phyloP scores from a whole-genome alignment of 441 rosid genomes.

The Gossypium armourianum region DNA sequence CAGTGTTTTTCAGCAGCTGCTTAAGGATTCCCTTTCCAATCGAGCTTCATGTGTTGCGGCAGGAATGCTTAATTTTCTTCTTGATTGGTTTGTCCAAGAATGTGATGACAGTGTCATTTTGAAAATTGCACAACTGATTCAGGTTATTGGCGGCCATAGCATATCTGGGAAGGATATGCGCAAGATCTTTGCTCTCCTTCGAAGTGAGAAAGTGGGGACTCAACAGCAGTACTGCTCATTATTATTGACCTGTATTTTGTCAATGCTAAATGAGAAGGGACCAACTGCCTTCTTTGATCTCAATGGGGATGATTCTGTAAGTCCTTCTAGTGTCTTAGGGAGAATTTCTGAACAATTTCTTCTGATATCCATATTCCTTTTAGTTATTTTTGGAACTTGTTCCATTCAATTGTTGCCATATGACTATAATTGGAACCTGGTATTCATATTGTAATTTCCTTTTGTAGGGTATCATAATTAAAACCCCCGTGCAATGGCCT shows the following conservation, averaged over 20 bases:
- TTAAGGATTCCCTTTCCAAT: constrained; percentile 88
- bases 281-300: constrained; percentile 95
- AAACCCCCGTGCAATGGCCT: constrained; percentile 91
- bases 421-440: not conserved
- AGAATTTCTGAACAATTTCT: constrained; percentile 5
- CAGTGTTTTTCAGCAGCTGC: constrained; percentile 68
- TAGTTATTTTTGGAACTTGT: not conserved
- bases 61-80: constrained; percentile 93
- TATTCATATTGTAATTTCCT: constrained; percentile 5
- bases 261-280: constrained; percentile 98
- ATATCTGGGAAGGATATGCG: constrained; percentile 99
- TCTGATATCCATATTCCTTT: not conserved
- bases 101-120: constrained; percentile 60
- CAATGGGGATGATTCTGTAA: constrained; percentile 84
- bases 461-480: constrained; percentile 69
- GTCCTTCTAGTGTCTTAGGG: constrained; percentile 24
- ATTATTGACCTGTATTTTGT: constrained; percentile 61
- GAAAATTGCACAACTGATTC: constrained; percentile 80
- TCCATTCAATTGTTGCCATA: constrained; percentile 2
- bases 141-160: constrained; percentile 96
- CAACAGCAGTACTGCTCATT: constrained; percentile 76
- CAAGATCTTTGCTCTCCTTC: constrained; percentile 88
- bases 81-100: constrained; percentile 91
- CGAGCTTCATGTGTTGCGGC: constrained; percentile 91
- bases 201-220: constrained; percentile 85